phyloP scores from a whole-genome alignment of 805 yeast species.

The Lachancea lanzarotensis region DNA sequence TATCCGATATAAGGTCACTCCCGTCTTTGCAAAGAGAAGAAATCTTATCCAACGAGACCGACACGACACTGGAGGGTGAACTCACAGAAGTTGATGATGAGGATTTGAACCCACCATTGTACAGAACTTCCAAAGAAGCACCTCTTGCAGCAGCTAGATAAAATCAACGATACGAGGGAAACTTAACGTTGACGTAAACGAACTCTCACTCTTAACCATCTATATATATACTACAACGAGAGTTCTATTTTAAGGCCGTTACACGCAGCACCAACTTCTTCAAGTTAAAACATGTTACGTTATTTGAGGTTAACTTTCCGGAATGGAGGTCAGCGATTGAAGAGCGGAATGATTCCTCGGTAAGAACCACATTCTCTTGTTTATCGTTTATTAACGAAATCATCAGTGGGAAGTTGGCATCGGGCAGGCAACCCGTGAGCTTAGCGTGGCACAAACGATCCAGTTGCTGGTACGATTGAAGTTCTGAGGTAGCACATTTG shows the following conservation, averaged over 20 bases:
- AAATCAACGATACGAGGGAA: background rate
- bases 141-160: constrained; percentile 1
- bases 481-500: constrained; percentile 13
- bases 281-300: background rate
- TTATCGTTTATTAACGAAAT: constrained; percentile 4
- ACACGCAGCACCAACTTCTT: constrained; percentile 4
- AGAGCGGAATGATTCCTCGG: background rate
- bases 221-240: background rate
- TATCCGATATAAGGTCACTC: background rate
- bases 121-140: background rate
- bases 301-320: background rate
- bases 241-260: background rate
- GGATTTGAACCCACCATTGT: background rate
- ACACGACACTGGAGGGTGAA: constrained; percentile 5
- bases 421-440: constrained; percentile 2
- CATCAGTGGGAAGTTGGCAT: background rate
- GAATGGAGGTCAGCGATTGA: background rate
- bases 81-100: constrained; percentile 7
- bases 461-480: constrained; percentile 13
- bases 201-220: background rate
- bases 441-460: constrained; percentile 5
- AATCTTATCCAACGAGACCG: constrained; percentile 1
- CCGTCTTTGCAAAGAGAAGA: constrained; percentile 4
- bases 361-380: background rate
- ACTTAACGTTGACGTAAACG: background rate